These are phyloP conservation scores for Citrus inodora DNA, from an alignment of 345 rosid genomes.

Conservation along the genomic window DNA sequence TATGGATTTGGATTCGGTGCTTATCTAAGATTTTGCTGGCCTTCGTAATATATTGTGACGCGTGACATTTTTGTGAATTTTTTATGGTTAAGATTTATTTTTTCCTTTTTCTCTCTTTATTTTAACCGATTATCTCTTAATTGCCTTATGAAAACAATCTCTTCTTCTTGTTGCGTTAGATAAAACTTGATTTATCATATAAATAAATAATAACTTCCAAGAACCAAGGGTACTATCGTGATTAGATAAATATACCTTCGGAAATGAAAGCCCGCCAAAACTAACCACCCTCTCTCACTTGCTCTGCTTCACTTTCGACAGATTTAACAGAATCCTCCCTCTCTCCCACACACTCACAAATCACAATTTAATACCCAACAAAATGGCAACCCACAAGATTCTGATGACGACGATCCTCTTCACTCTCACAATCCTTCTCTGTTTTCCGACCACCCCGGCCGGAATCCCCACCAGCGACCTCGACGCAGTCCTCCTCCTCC, in stretches of 20 bases:
- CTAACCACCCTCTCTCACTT: background rate
- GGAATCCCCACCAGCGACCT: conserved; percentile 34
- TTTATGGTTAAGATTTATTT: too few relatives aligned
- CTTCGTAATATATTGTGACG: too few relatives aligned
- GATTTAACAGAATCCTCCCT: background rate
- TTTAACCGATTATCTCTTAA: too few relatives aligned
- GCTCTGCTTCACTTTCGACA: background rate
- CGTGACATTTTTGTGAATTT: too few relatives aligned
- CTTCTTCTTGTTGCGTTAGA: too few relatives aligned
- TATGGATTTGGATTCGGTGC: too few relatives aligned
- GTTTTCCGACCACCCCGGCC: conserved; percentile 18
- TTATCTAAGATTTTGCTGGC: too few relatives aligned
- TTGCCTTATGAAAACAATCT: too few relatives aligned
- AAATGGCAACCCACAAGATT: background rate
- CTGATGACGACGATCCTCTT: background rate
- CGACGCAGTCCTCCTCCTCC: conserved; percentile 33
- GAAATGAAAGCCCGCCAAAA: background rate
- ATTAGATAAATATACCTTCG: background rate
- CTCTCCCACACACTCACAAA: background rate
- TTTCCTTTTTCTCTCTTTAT: too few relatives aligned
- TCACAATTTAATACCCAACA: background rate
- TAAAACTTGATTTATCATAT: too few relatives aligned
- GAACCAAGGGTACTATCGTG: too few relatives aligned
- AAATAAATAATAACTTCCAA: too few relatives aligned
- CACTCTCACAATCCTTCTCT: conserved; percentile 16